Base-by-base conservation (phyloP, 331 rosid species). In the Saraca asoca region DNA sequence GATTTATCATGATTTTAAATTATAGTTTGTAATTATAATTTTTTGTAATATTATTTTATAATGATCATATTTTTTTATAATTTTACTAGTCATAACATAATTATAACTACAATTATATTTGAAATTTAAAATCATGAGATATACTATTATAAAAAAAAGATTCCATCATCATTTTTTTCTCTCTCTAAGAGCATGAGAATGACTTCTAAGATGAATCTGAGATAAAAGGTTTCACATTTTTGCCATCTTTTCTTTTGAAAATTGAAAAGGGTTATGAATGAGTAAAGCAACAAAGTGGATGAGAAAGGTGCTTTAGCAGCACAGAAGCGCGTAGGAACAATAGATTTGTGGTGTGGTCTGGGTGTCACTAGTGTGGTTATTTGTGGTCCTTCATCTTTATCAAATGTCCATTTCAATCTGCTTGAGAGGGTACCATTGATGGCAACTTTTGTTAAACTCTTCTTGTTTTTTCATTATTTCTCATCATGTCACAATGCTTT, bases 361-460 rank as follows among this genome's bases (percentile, higher is more conserved):
- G 14, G 51, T 70, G 75, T 44, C 64, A 51, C 60, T 45, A 14
- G 31, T 64, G 62, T 78, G 56, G 74, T 45, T 74, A 43, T 44
- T 13, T 51, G 80, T 86, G 88, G 92, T 86, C 92, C 91, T 63
- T 11, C 50, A 17, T 39, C 56, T 12, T 68, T 49, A 48, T 80
- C 87, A 71, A 24, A 17, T 75, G 87, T 84, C 93, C 76, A 12
- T 75, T 82, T 79, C 87, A 69, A 54, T 78, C 82, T 79, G 74
- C 74, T 78, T 42, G 54, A 50, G 17, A 75, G 79, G 56, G 61
- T 64, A 41, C 34, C 24, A 18, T 31, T 62, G 62, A 81, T 76
- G 57, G 29, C 69, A 69, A 66, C 64, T 61, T 58, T 59, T 50
- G 52, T 64, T 51, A 51, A n/a, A 9, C 45, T 44, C 44, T 62